Percentiles rank a stretch among this genome's conserved stretches.
Conservation (phyloP, 495 filamentous ascomycete genomes). For the Aspergillus funiculosus region DNA sequence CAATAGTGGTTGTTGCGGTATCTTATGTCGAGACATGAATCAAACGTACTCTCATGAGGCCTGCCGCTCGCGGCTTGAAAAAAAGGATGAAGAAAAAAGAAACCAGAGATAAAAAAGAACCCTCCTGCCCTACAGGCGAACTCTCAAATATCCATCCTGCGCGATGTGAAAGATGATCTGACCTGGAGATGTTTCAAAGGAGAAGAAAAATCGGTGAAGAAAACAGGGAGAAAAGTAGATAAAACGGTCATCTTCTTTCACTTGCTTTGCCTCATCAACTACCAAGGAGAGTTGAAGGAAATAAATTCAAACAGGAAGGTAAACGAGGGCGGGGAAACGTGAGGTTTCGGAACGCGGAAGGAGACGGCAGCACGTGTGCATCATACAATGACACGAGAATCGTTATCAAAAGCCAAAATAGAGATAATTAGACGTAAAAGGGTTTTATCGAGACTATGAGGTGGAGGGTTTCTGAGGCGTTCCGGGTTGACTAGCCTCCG, state of each 20-base stretch:
- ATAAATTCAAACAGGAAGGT: neutral
- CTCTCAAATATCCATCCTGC: slow-evolving; percentile 10
- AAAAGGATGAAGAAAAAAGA: slow-evolving; percentile 14
- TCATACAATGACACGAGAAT: slow-evolving; percentile 25
- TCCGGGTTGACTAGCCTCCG: slow-evolving; percentile 27
- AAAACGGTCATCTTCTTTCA: slow-evolving; percentile 4
- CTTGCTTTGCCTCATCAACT: slow-evolving; percentile 2
- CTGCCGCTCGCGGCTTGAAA: slow-evolving; percentile 22
- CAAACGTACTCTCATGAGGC: slow-evolving; percentile 25
- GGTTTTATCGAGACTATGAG: slow-evolving; percentile 23
- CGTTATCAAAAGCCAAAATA: slow-evolving; percentile 24
- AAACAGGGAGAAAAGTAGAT: slow-evolving; percentile 3
- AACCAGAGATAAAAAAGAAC: slow-evolving; percentile 1
- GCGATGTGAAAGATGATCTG: slow-evolving; percentile 11
- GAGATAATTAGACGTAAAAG: slow-evolving; percentile 11
- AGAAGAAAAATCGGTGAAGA: neutral
- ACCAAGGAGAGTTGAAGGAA: neutral
- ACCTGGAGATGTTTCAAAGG: slow-evolving; percentile 1
- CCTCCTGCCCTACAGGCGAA: slow-evolving; percentile 14
- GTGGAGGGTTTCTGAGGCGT: slow-evolving; percentile 26
- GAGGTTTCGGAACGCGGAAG: slow-evolving; percentile 8
- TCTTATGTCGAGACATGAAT: slow-evolving; percentile 28
- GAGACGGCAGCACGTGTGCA: slow-evolving; percentile 9
- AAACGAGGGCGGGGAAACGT: slow-evolving; percentile 9
- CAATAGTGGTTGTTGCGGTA: slow-evolving; percentile 25